These are phyloP conservation scores for Houttuynia cordata DNA, from an alignment of 164 flowering plant species.

Conservation along the genomic window DNA sequence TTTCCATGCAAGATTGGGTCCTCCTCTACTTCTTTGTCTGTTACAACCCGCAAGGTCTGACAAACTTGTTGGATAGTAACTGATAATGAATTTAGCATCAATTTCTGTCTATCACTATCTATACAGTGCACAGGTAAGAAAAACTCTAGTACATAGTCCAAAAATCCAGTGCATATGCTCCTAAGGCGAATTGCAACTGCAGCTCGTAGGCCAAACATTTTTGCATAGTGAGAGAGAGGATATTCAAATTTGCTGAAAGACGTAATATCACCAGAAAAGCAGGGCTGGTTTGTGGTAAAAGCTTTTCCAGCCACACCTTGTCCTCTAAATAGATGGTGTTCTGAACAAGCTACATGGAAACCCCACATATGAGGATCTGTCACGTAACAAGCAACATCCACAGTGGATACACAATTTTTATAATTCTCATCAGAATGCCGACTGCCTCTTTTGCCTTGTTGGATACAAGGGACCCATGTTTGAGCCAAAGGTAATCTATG, in stretches of 20 bases:
- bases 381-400: slow-evolving; percentile 59
- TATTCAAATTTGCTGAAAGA: slow-evolving; percentile 48
- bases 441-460: slow-evolving; percentile 60
- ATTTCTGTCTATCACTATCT: slow-evolving; percentile 22
- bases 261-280: slow-evolving; percentile 56
- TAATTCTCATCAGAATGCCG: slow-evolving; percentile 63
- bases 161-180: slow-evolving; percentile 29
- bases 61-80: slow-evolving; percentile 35
- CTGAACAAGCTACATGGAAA: slow-evolving; percentile 91
- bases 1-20: slow-evolving; percentile 14
- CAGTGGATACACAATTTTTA: slow-evolving; percentile 48
- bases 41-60: slow-evolving; percentile 31
- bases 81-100: slow-evolving; percentile 36
- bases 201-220: slow-evolving; percentile 41
- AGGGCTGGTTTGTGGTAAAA: slow-evolving; percentile 59
- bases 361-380: slow-evolving; percentile 32
- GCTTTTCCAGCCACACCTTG: slow-evolving; percentile 78
- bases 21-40: slow-evolving; percentile 43
- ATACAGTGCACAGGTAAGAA: slow-evolving; percentile 28
- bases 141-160: slow-evolving; percentile 54
- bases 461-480: slow-evolving; percentile 70
- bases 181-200: slow-evolving; percentile 66
- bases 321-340: slow-evolving; percentile 72
- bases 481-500: slow-evolving; percentile 80
- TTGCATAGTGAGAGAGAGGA: slow-evolving; percentile 83